Conservation (phyloP, 2,329 filamentous ascomycete genomes). For the Pseudogymnoascus sp. region DNA sequence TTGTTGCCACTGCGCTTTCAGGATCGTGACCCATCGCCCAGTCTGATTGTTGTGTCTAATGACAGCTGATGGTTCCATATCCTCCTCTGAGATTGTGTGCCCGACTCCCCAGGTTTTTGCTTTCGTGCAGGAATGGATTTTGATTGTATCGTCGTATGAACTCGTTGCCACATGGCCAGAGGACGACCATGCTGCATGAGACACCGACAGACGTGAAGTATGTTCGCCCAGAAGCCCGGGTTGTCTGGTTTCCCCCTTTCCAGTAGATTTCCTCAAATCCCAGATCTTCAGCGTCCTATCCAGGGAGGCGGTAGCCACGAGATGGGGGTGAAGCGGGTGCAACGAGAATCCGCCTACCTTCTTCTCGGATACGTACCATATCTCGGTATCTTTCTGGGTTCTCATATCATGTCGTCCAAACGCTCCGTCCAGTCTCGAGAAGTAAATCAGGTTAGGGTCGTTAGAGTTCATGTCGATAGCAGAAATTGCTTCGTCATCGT, state of each 20-base stretch:
- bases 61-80: slow-evolving; percentile 59
- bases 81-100: slow-evolving; percentile 46
- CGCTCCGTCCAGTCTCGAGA: slow-evolving; percentile 74
- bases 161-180: slow-evolving; percentile 82
- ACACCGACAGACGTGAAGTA: slow-evolving; percentile 73
- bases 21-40: slow-evolving; percentile 80
- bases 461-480: slow-evolving; percentile 68
- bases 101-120: slow-evolving; percentile 50
- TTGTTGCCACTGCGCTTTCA: slow-evolving; percentile 80
- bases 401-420: slow-evolving; percentile 78
- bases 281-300: slow-evolving; percentile 86
- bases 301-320: slow-evolving; percentile 80
- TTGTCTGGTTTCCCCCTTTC: slow-evolving; percentile 47
- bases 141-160: slow-evolving; percentile 90
- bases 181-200: slow-evolving; percentile 82
- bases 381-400: slow-evolving; percentile 46
- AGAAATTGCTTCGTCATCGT: slow-evolving; percentile 71
- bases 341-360: slow-evolving; percentile 94
- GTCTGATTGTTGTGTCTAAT: slow-evolving; percentile 93
- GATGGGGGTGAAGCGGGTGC: slow-evolving; percentile 69
- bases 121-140: slow-evolving; percentile 72
- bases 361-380: slow-evolving; percentile 74
- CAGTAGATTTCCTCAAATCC: slow-evolving; percentile 75
- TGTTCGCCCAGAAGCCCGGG: slow-evolving; percentile 75
- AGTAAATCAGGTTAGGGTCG: slow-evolving; percentile 68